Evolutionary conservation across 768 basidiomycete species (phyloP).

Genomic region (Boletus pseudopeckii): DNA sequence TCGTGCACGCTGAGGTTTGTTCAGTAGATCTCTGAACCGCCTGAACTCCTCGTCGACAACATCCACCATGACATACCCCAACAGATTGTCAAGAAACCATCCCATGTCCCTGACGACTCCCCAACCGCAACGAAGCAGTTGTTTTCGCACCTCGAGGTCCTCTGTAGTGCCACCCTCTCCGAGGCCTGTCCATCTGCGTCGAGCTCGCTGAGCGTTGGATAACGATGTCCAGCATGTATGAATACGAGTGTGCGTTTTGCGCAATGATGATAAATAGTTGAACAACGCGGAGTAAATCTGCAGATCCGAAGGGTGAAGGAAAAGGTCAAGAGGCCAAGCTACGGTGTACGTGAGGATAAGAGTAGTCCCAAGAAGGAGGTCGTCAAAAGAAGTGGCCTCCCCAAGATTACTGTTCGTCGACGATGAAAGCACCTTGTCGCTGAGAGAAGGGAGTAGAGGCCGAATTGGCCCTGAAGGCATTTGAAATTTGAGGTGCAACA

Average conservation of each 20-base stretch:
- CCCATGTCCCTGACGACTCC: conserved; percentile 84
- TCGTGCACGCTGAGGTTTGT: conserved; percentile 21
- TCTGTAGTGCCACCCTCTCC: conserved; percentile 81
- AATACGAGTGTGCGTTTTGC: conserved; percentile 78
- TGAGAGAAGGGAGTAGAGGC: conserved; percentile 75
- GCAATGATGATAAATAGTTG: conserved; percentile 77
- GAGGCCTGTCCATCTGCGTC: conserved; percentile 82
- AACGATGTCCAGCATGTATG: conserved; percentile 82
- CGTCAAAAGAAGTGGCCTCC: conserved; percentile 58
- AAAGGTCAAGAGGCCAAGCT: conserved; percentile 87
- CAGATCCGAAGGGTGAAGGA: conserved; percentile 74
- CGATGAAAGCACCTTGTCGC: conserved; percentile 38
- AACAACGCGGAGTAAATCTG: conserved; percentile 74
- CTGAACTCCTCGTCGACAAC: conserved; percentile 84
- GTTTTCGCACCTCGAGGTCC: conserved; percentile 61
- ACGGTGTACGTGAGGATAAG: conserved; percentile 67
- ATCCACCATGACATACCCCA: conserved; percentile 87
- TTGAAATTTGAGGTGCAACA: conserved; percentile 69
- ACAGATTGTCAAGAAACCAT: conserved; percentile 84
- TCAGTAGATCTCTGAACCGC: conserved; percentile 60
- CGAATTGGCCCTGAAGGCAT: conserved; percentile 80
- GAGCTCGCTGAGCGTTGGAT: conserved; percentile 80
- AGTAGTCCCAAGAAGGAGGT: conserved; percentile 77
- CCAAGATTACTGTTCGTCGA: conserved; percentile 35
- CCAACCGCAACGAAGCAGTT: conserved; percentile 78